These are phyloP conservation scores for Podospora comata DNA, from an alignment of 495 filamentous ascomycete genomes.

Conservation along the genomic window DNA sequence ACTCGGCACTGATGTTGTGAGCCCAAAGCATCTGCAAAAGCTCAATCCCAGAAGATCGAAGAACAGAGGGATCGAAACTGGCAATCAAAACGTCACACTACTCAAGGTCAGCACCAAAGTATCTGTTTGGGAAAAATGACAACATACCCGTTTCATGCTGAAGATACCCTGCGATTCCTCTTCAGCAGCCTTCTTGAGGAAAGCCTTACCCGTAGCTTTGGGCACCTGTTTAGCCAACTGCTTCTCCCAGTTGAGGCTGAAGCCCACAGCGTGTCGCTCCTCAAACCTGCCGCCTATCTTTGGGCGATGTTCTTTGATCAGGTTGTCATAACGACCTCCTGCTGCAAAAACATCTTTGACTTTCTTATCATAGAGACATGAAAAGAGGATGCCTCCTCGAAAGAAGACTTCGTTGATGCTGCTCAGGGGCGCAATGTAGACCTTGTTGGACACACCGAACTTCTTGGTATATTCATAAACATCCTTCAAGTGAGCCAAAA, in stretches of 20 bases:
- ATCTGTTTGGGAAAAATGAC: neutral
- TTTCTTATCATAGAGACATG: conserved; percentile 87
- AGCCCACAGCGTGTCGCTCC: conserved; percentile 77
- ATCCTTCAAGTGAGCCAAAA: conserved; percentile 73
- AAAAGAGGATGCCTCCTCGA: conserved; percentile 80
- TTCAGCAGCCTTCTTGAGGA: conserved; percentile 60
- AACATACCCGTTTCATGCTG: conserved; percentile 59
- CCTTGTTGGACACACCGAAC: conserved; percentile 69
- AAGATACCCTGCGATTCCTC: conserved; percentile 57
- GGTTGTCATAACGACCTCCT: conserved; percentile 84
- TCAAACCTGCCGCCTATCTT: conserved; percentile 51
- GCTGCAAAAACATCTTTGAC: conserved; percentile 82
- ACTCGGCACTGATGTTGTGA: conserved; percentile 83
- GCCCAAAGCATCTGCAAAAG: conserved; percentile 78
- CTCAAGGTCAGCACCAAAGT: conserved; percentile 19
- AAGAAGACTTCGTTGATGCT: conserved; percentile 94
- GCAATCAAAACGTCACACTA: conserved; percentile 87
- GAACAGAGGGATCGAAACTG: conserved; percentile 72
- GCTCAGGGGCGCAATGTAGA: conserved; percentile 81
- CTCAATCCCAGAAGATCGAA: conserved; percentile 72
- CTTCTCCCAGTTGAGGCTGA: conserved; percentile 86
- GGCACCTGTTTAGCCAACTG: conserved; percentile 64
- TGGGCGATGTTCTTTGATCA: conserved; percentile 70
- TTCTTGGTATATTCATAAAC: conserved; percentile 71
- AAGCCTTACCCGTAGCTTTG: conserved; percentile 57